These are phyloP conservation scores for Ogataea trehaloabstinens DNA, from an alignment of 805 yeast species.

Conservation along the genomic window DNA sequence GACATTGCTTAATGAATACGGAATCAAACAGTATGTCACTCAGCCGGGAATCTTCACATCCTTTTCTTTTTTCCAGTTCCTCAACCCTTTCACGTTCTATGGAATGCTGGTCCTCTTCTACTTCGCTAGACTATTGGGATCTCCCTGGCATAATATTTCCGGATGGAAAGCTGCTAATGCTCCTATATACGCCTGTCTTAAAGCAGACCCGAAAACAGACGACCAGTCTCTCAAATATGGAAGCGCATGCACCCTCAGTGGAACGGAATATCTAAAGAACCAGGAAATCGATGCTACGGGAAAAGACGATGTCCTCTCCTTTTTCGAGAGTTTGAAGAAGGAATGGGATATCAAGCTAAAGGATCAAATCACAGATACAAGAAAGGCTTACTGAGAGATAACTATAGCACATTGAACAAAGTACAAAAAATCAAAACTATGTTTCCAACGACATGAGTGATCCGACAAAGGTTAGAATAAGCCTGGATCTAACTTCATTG, in stretches of 20 bases:
- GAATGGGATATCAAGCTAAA: conserved; percentile 78
- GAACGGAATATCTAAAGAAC: conserved; percentile 59
- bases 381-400: conserved; percentile 19
- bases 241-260: conserved; percentile 65
- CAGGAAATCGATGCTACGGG: conserved; percentile 63
- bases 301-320: conserved; percentile 60
- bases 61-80: conserved; percentile 69
- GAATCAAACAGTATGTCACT: conserved; percentile 69
- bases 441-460: conserved; percentile 75
- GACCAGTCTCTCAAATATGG: conserved; percentile 60
- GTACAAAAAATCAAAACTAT: conserved; percentile 4
- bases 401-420: conserved; percentile 2
- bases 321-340: conserved; percentile 51
- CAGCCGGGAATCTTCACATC: conserved; percentile 96
- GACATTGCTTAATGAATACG: conserved; percentile 42
- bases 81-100: conserved; percentile 75
- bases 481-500: conserved; percentile 90
- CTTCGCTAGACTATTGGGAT: conserved; percentile 76
- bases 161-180: conserved; percentile 92
- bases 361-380: conserved; percentile 55
- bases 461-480: conserved; percentile 92
- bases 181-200: conserved; percentile 62
- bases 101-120: conserved; percentile 87
- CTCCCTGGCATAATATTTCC: conserved; percentile 83
- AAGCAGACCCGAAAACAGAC: conserved; percentile 45